These are phyloP conservation scores for Babjeviella inositovora DNA, from an alignment of 805 yeast species.

Conservation along the genomic window DNA sequence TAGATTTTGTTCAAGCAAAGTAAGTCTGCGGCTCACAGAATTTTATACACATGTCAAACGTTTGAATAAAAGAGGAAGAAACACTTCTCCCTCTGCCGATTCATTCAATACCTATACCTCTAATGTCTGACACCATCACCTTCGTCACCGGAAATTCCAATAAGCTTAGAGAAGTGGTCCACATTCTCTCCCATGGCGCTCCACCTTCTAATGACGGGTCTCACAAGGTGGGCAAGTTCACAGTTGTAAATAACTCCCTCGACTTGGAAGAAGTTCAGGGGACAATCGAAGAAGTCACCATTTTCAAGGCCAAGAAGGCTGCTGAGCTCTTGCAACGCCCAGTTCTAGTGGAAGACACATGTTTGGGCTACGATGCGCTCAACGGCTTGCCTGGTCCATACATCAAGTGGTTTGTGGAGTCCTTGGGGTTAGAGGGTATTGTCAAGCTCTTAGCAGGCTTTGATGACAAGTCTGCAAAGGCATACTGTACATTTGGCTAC, in stretches of 20 bases:
- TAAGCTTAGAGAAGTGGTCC: constrained; percentile 73
- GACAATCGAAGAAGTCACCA: constrained; percentile 64
- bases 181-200: constrained; percentile 36
- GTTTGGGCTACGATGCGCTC: constrained; percentile 68
- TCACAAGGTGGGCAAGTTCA: constrained; percentile 26
- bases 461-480: constrained; percentile 73
- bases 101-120: too few relatives aligned
- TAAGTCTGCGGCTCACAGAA: too few relatives aligned
- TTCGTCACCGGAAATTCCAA: constrained; percentile 84
- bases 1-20: too few relatives aligned
- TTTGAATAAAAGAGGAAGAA: too few relatives aligned
- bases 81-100: too few relatives aligned
- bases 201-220: constrained; percentile 6
- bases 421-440: constrained; percentile 62
- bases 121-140: constrained; percentile 26
- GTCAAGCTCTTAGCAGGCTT: constrained; percentile 68
- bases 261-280: constrained; percentile 93
- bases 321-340: constrained; percentile 54
- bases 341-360: constrained; percentile 90
- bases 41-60: too few relatives aligned
- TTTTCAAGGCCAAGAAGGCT: constrained; percentile 65
- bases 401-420: constrained; percentile 76
- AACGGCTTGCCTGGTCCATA: constrained; percentile 88
- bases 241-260: constrained; percentile 43
- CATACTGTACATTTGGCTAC: constrained; percentile 86